phyloP scores from a whole-genome alignment of 495 filamentous ascomycete species.

The Aspergillus ostianus region DNA sequence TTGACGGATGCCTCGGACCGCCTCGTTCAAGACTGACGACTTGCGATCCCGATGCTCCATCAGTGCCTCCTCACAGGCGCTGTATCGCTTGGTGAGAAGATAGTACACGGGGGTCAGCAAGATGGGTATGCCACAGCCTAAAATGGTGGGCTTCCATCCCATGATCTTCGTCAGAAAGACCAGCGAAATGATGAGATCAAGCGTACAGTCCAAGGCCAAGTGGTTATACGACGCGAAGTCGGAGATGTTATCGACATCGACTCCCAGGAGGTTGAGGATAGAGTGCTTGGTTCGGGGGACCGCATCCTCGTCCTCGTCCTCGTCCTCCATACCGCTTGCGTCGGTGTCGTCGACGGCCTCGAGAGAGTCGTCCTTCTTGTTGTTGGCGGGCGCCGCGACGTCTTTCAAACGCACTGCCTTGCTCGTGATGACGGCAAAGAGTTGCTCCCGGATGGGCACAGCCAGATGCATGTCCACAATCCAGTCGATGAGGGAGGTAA shows the following conservation, averaged over 20 bases:
- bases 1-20: conserved; percentile 70
- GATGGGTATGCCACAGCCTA: conserved; percentile 59
- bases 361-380: not conserved
- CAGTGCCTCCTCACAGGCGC: conserved; percentile 57
- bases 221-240: conserved; percentile 60
- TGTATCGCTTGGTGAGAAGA: conserved; percentile 59
- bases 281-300: conserved; percentile 45
- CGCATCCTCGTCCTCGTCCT: not conserved
- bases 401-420: conserved; percentile 16
- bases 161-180: conserved; percentile 62
- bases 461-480: conserved; percentile 14
- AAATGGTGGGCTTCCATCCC: conserved; percentile 61
- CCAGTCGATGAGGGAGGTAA: conserved; percentile 13
- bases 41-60: conserved; percentile 73
- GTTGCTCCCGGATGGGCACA: conserved; percentile 16
- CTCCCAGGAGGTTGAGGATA: conserved; percentile 67
- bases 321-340: conserved; percentile 1
- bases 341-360: conserved; percentile 5
- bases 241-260: conserved; percentile 63
- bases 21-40: conserved; percentile 67
- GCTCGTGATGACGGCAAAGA: conserved; percentile 14
- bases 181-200: conserved; percentile 59
- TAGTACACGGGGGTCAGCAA: conserved; percentile 62
- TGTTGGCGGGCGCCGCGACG: conserved; percentile 1
- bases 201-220: conserved; percentile 48